A percentile compares a stretch with the other conserved stretches of the same genome.
Conservation (phyloP, 176 grass and related monocot species). For the Raddia distichophylla region DNA sequence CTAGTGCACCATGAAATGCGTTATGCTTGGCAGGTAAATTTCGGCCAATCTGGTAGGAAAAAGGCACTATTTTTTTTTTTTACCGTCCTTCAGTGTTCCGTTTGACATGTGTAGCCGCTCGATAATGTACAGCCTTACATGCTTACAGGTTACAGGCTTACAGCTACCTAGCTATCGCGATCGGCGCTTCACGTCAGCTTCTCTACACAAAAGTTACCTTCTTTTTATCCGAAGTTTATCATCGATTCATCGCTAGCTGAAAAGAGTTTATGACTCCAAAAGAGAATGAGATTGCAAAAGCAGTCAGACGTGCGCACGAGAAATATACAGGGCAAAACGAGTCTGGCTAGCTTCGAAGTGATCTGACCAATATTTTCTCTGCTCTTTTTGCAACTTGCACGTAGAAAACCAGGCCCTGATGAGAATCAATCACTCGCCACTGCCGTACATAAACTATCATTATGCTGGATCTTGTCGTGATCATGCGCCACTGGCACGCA, state of each 20-base stretch:
- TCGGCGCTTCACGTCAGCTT: neutral
- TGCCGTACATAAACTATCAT: neutral
- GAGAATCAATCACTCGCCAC: conserved; percentile 16
- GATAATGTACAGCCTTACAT: neutral
- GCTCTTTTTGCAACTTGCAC: conserved; percentile 33
- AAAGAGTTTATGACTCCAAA: neutral
- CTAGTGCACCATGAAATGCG: conserved; percentile 9
- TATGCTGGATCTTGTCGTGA: conserved; percentile 22
- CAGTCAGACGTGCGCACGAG: neutral
- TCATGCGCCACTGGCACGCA: conserved; percentile 32
- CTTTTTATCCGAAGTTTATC: neutral
- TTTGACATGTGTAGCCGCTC: neutral
- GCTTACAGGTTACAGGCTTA: too few species aligned
- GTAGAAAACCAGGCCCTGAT: neutral
- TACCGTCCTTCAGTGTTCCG: neutral
- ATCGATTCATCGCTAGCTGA: neutral
- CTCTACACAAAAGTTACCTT: neutral
- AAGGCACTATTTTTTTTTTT: neutral
- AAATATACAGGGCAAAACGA: neutral
- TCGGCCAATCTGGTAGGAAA: neutral
- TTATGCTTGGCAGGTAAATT: conserved; percentile 1
- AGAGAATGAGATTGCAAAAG: neutral
- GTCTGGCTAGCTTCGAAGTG: conserved; percentile 16
- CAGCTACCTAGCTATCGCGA: neutral
- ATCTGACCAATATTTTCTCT: neutral